Percentiles rank a stretch among this genome's conserved stretches.
Evolutionary conservation across 176 grass and related monocot species (phyloP).

Genomic region (Luzula sylvatica): DNA sequence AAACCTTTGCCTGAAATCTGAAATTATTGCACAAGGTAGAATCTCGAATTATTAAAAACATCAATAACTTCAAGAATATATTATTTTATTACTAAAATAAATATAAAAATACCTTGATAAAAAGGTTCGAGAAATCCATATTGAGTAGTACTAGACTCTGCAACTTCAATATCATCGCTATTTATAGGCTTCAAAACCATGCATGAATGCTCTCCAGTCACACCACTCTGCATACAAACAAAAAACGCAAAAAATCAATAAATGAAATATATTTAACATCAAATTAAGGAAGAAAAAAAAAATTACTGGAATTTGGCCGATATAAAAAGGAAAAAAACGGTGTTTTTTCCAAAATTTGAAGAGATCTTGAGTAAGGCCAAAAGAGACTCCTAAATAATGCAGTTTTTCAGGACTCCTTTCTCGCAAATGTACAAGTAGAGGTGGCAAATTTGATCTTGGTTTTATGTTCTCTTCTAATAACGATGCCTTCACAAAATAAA

Average conservation of each 20-base stretch:
- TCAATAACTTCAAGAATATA: too few species aligned
- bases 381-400: conserved; percentile 86
- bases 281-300: conserved; percentile 6
- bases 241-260: conserved; percentile 6
- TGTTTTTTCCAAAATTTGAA: conserved; percentile 94
- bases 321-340: conserved; percentile 78
- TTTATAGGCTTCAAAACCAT: conserved; percentile 80
- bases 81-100: not conserved
- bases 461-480: conserved; percentile 82
- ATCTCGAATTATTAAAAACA: conserved; percentile 17
- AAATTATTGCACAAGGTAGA: conserved; percentile 7
- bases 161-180: conserved; percentile 55
- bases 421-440: conserved; percentile 63
- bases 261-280: conserved; percentile 16
- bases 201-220: conserved; percentile 94
- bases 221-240: conserved; percentile 56
- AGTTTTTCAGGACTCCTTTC: conserved; percentile 64
- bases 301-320: conserved; percentile 81
- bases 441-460: conserved; percentile 67
- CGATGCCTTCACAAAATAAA: conserved; percentile 49
- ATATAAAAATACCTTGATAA: conserved; percentile 49
- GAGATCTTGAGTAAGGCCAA: conserved; percentile 78
- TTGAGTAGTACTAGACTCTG: conserved; percentile 28
- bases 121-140: conserved; percentile 80
- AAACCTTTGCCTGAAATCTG: conserved; percentile 91